Evolutionary conservation across 2,329 filamentous ascomycete genomes (phyloP), one percentile per base, ranked within the genome.

Genomic region (Penicillium sp.): DNA sequence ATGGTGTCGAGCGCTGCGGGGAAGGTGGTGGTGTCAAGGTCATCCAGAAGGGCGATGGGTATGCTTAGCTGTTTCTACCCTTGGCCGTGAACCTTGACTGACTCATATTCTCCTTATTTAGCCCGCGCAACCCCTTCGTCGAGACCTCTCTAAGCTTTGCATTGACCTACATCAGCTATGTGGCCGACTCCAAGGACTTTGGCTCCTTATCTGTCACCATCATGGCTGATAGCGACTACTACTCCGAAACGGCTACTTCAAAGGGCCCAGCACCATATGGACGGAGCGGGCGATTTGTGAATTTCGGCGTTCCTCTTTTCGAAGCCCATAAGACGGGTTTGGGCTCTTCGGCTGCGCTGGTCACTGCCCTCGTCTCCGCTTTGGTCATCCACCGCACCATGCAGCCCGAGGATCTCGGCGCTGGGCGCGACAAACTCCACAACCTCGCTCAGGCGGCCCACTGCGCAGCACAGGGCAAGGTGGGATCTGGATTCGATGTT

Each of bases 201-300:
- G 78, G 79, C 12, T 82, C 90, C 3, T 74, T 86, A 27, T 82
- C 82, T 12, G 81, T 97, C 68, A 90, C 88, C 53, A 92, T 99
- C 67, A 81, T 97, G 30, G 92, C 93, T 52, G 90, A 96, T 73
- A 91, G 93, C 65, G 89, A 95, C 75, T 99, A 99, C 79, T 99
- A 97, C 76, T 96, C 93, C 4, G 83, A 85, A 52, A 78, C 84
- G 2, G 67, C 75, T 22, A 66, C 75, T 14, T 66, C 68, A 47
- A 69, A 63, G 39, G 58, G 57, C 12, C 57, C 64, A 50, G 67
- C 63, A 19, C 64, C 60, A 50, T 65, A 62, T 57, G 50, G 71
- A 62, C 59, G 58, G 10, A 63, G 58, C 22, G 66, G 65, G 13
- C 82, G 83, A 54, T 97, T 97, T 74, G 80, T 83, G 55, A 80